Evolutionary conservation across 495 filamentous ascomycete species (phyloP).

Genomic region (Schizothecium vesticola): DNA sequence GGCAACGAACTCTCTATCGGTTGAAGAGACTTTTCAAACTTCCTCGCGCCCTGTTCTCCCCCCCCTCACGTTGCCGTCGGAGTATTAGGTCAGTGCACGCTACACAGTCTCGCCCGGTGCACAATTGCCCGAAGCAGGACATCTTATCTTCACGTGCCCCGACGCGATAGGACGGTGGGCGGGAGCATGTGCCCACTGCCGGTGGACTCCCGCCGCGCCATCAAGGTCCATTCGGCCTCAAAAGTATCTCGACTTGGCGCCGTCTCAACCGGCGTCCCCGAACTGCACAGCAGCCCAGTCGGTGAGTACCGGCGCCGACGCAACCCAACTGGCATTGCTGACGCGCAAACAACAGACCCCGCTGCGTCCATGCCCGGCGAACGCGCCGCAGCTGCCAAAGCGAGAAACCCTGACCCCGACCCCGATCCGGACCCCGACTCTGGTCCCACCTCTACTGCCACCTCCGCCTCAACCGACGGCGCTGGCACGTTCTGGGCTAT

Average conservation of each 20-base stretch:
- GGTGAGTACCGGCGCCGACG: background rate
- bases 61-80: background rate
- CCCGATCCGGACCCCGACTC: background rate
- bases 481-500: constrained; percentile 24
- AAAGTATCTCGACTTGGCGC: background rate
- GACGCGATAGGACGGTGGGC: background rate
- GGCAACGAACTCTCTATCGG: background rate
- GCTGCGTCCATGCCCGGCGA: background rate
- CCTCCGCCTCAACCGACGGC: background rate
- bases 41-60: background rate
- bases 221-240: background rate
- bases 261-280: background rate
- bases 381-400: background rate
- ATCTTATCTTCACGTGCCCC: background rate
- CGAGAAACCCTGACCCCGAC: background rate
- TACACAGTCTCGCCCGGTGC: background rate
- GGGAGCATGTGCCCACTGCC: background rate
- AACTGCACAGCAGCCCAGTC: background rate
- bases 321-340: background rate
- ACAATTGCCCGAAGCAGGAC: too few species aligned
- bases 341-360: background rate
- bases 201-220: background rate
- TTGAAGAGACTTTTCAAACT: background rate
- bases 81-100: background rate
- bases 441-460: background rate